phyloP scores from a whole-genome alignment of 768 basidiomycete genomes.

The Agrocybe pediades region DNA sequence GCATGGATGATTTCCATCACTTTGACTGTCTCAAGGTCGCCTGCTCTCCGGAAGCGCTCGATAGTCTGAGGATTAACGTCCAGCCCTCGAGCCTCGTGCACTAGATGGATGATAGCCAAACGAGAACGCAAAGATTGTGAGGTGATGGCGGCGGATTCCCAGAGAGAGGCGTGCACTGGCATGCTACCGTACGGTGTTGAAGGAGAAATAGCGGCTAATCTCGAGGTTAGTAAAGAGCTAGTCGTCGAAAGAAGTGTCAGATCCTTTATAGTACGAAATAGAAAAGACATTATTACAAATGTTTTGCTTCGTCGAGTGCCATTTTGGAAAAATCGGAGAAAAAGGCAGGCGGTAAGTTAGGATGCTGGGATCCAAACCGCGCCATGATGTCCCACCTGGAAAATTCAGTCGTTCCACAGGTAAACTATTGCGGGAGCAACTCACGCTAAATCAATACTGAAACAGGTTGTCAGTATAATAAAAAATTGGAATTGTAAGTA shows the following conservation, averaged over 20 bases:
- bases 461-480: neutral
- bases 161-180: constrained; percentile 77
- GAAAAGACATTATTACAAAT: constrained; percentile 47
- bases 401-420: neutral
- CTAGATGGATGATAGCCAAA: constrained; percentile 83
- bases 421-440: constrained; percentile 21
- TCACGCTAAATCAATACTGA: constrained; percentile 74
- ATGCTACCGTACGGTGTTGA: constrained; percentile 72
- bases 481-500: neutral
- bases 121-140: constrained; percentile 67
- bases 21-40: constrained; percentile 65
- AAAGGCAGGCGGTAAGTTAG: constrained; percentile 68
- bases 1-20: constrained; percentile 76
- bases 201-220: constrained; percentile 62
- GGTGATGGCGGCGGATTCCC: constrained; percentile 77
- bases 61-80: constrained; percentile 86
- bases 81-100: constrained; percentile 82
- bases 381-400: constrained; percentile 82
- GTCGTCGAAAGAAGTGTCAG: neutral
- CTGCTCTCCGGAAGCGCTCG: constrained; percentile 65
- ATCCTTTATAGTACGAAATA: neutral
- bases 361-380: constrained; percentile 65
- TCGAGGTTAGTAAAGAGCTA: constrained; percentile 59
- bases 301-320: constrained; percentile 86
- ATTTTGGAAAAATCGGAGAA: constrained; percentile 84